phyloP scores from a whole-genome alignment of 2,329 filamentous ascomycete genomes.

The Paecilomyces variotii region DNA sequence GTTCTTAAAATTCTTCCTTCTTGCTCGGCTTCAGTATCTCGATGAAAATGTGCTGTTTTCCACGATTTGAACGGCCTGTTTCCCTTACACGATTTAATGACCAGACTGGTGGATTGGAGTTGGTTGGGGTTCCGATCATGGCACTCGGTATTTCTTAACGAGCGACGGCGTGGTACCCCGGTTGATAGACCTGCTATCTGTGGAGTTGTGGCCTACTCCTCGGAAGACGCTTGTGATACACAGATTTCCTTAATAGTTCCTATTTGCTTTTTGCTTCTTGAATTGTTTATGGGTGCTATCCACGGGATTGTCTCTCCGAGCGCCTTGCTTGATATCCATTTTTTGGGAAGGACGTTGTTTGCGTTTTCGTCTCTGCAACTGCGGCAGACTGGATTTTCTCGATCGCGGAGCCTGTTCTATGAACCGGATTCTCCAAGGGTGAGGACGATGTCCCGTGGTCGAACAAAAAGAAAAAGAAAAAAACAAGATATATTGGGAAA shows the following conservation, averaged over 20 bases:
- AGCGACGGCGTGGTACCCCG: neutral
- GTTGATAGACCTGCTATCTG: neutral
- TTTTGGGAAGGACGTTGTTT: neutral
- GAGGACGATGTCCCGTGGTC: neutral
- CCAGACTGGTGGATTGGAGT: conserved; percentile 22
- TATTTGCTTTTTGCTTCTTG: neutral
- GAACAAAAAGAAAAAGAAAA: neutral
- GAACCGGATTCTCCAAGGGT: neutral
- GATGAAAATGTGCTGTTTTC: neutral
- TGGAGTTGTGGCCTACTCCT: neutral
- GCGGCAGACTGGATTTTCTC: neutral
- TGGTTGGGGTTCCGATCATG: conserved; percentile 2
- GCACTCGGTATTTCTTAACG: neutral
- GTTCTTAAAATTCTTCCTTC: neutral
- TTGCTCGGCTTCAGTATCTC: neutral
- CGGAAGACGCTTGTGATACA: neutral
- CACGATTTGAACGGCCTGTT: neutral
- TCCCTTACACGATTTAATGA: conserved; percentile 20
- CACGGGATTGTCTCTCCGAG: neutral
- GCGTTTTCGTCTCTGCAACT: neutral
- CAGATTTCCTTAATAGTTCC: neutral
- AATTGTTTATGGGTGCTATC: no score
- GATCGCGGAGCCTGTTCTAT: neutral
- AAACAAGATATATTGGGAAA: neutral
- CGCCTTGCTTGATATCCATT: neutral